Evolutionary conservation across 495 filamentous ascomycete species (phyloP), one percentile per base, ranked within the genome.

Genomic region (Talaromyces proteolyticus): DNA sequence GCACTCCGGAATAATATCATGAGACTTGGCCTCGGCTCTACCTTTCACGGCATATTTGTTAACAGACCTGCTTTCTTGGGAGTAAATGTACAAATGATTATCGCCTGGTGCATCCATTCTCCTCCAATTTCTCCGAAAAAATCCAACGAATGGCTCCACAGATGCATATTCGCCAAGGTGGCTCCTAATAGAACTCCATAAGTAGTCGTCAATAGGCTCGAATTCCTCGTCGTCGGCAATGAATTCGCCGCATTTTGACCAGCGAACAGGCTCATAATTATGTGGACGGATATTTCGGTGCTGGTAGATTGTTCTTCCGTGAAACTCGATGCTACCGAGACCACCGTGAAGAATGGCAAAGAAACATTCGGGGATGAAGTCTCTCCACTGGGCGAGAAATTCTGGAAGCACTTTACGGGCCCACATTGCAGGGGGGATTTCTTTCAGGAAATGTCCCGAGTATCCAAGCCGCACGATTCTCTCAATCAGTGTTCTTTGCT

Each of bases 351-450:
- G 72, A 23, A 39, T 21, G 45, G 74, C 76, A 3, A 20, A 6
- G 51, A 70, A 55, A 0, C 47, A 46, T 17, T 61, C 57, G 0
- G 69, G 75, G 12, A 82, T 50, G 40, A 80, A 76, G 41, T 67
- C 65, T 7, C 50, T 53, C 66, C 80, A 84, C 55, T 78, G 73
- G 52, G 70, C 64, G 1, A 77, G 52, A 34, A 73, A 57, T 22
- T 62, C 59, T 0, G 77, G 78, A 7, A 78, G 51, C 12, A 66
- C 25, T 3, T 56, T 50, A n/a, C 51, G 56, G 18, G 60, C 50
- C 69, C 69, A 74, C 17, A 21, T 56, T 52, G 7, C 53, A 34
- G 14, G 38, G 55, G 36, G 55, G 57, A 6, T 41, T 49, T 67
- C 65, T 67, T 12, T 53, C n/a, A 6, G 24, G 10, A 18, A 53